phyloP scores from a whole-genome alignment of 225 moss, liverwort and hornwort genomes.

The Climacium dendroides region DNA sequence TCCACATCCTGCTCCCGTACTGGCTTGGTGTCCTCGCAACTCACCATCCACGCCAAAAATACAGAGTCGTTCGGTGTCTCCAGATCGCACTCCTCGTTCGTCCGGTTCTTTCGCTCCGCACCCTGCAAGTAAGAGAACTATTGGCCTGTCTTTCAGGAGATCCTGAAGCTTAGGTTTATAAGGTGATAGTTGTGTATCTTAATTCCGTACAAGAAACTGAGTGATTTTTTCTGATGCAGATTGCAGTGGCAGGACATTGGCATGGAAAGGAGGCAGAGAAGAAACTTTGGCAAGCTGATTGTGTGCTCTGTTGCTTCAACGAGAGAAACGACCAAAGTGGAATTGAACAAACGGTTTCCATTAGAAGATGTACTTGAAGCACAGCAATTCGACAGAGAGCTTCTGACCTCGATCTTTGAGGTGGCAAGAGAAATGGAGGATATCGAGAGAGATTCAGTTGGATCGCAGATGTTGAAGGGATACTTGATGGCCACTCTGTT shows the following conservation, averaged over 20 bases:
- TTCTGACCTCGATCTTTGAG: constrained; percentile 72
- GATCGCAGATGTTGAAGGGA: constrained; percentile 60
- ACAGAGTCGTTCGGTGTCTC: background rate
- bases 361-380: constrained; percentile 76
- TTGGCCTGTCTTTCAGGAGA: background rate
- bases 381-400: constrained; percentile 71
- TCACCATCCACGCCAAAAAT: background rate
- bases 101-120: background rate
- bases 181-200: background rate
- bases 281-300: background rate
- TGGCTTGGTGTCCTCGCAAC: background rate
- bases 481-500: constrained; percentile 92
- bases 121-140: constrained; percentile 8
- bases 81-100: background rate
- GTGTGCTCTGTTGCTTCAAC: constrained; percentile 2
- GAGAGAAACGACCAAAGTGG: background rate
- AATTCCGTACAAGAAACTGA: background rate
- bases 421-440: constrained; percentile 88
- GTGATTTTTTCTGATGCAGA: background rate
- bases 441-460: constrained; percentile 45
- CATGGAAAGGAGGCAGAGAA: background rate
- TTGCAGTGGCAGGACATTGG: constrained; percentile 10
- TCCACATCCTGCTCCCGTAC: background rate
- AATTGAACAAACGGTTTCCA: constrained; percentile 26
- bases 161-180: background rate